Conservation (phyloP, 108 stramenopile genomes). For the Chaetoceros muelleri region DNA sequence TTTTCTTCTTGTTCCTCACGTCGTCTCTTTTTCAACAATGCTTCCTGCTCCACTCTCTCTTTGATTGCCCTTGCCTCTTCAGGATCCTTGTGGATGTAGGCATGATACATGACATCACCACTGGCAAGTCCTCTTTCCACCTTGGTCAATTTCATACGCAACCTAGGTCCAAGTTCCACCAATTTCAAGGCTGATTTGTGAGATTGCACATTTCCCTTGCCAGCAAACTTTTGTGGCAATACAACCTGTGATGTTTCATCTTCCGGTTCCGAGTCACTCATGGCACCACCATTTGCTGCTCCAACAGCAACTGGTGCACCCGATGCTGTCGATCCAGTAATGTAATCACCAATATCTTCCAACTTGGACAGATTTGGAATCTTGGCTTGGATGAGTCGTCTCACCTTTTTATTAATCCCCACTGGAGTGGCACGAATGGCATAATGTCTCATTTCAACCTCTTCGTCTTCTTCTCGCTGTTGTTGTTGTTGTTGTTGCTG, state of each 20-base stretch:
- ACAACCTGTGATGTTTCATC: slow-evolving; percentile 66
- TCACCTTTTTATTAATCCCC: slow-evolving; percentile 86
- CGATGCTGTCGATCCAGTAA: slow-evolving; percentile 47
- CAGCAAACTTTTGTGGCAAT: slow-evolving; percentile 73
- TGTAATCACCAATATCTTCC: slow-evolving; percentile 93
- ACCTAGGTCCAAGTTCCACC: slow-evolving; percentile 93
- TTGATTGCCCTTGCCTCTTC: slow-evolving; percentile 61
- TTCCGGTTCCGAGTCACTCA: slow-evolving; percentile 85
- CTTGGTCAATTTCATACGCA: slow-evolving; percentile 85
- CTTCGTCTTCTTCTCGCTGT: slow-evolving; percentile 51
- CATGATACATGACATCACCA: slow-evolving; percentile 97
- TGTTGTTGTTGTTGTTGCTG: slow-evolving; percentile 5
- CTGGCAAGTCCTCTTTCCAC: slow-evolving; percentile 88
- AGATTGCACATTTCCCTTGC: slow-evolving; percentile 66
- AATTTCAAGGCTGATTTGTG: slow-evolving; percentile 90
- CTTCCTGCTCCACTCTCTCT: slow-evolving; percentile 48
- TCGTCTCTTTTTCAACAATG: slow-evolving; percentile 52
- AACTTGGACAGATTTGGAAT: slow-evolving; percentile 85
- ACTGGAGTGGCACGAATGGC: slow-evolving; percentile 94
- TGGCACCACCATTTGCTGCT: slow-evolving; percentile 20
- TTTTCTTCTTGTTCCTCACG: slow-evolving; percentile 77
- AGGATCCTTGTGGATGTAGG: slow-evolving; percentile 68
- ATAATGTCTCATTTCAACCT: slow-evolving; percentile 92
- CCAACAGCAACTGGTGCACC: slow-evolving; percentile 41
- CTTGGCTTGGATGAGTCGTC: slow-evolving; percentile 84